Base-by-base conservation (phyloP, 2,329 filamentous ascomycete species). In the Aschersonia sp. region DNA sequence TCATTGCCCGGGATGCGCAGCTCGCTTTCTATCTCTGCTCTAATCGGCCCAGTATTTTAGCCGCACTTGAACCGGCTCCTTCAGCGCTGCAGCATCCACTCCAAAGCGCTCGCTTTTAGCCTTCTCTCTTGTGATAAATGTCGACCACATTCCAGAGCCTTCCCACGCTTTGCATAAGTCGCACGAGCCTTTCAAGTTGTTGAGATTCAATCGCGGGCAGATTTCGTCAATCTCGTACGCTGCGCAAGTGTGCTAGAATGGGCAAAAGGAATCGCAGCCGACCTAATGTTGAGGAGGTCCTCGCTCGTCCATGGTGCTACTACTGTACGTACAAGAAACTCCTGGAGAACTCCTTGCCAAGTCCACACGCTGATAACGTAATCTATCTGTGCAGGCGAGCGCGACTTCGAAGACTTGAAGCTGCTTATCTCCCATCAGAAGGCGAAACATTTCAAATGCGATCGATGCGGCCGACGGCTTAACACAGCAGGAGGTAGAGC, bases 401-500 rank as follows among this genome's bases (percentile, higher is more conserved):
- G 90, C 69, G 90, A 97, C 68, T 98, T 97, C 63, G 89, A 97
- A 65, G 92, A 98, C 64, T 66, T 95, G 44, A 95, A 95, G 72
- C 88, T 97, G 56, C 80, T 98, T 53, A 94, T 95, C 56, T 89
- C 86, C 49, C 92, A 98, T 65, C 92, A 97, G 62, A 97, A 95
- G 64, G 89, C 90, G n/a, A 97, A 97, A 68, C 92, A 98, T 66
- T 97, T 95, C 74, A 95, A 95, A 67, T 98, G 92, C 68, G 87
- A 95, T 57, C 73, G 83, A 69, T 98, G 92, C 64, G 82, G 82
- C 47, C 80, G 92, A 54, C 77, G 89, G 55, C 69, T 98, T 48
- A 95, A 95, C 62, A 98, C 92, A 1, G 89, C 89, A 41, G 92
- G 92, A 76, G 92, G 88, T 94, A 66, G 60, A 77, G 51, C 12